phyloP scores from a whole-genome alignment of 108 stramenopile species.

The Conticribra guillardii region DNA sequence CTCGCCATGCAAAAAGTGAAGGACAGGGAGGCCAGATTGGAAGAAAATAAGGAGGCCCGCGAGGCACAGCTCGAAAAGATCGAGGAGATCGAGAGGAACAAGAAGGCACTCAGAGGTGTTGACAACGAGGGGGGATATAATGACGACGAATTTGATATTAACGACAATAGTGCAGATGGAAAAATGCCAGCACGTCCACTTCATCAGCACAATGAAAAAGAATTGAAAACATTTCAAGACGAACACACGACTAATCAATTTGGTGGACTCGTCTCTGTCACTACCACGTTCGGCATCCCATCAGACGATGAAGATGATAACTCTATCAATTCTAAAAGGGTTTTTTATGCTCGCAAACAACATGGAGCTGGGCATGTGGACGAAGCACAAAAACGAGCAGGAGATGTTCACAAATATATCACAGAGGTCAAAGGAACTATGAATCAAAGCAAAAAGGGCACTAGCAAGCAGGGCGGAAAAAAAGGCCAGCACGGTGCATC shows the following conservation, averaged over 20 bases:
- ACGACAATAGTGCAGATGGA: slow-evolving; percentile 6
- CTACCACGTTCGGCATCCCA: slow-evolving; percentile 65
- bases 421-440: slow-evolving; percentile 69
- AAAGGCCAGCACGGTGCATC: slow-evolving; percentile 86
- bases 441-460: slow-evolving; percentile 59
- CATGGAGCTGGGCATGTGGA: slow-evolving; percentile 54
- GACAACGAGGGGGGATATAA: slow-evolving; percentile 11
- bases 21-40: slow-evolving; percentile 77
- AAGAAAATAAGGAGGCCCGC: slow-evolving; percentile 61
- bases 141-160: slow-evolving; percentile 29
- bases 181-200: background rate
- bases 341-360: slow-evolving; percentile 26
- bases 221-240: slow-evolving; percentile 65
- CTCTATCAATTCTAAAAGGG: slow-evolving; percentile 15
- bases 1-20: slow-evolving; percentile 93
- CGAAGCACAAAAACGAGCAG: slow-evolving; percentile 66
- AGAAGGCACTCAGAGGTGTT: slow-evolving; percentile 45
- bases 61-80: slow-evolving; percentile 63
- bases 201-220: slow-evolving; percentile 16
- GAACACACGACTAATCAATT: slow-evolving; percentile 61
- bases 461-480: slow-evolving; percentile 36
- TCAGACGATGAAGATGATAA: slow-evolving; percentile 61
- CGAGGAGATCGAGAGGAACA: slow-evolving; percentile 74
- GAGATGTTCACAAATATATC: slow-evolving; percentile 74
- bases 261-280: slow-evolving; percentile 82